Evolutionary conservation across 441 rosid species (phyloP), one percentile per base, ranked within the genome.

Genomic region (Corymbia citriodora): DNA sequence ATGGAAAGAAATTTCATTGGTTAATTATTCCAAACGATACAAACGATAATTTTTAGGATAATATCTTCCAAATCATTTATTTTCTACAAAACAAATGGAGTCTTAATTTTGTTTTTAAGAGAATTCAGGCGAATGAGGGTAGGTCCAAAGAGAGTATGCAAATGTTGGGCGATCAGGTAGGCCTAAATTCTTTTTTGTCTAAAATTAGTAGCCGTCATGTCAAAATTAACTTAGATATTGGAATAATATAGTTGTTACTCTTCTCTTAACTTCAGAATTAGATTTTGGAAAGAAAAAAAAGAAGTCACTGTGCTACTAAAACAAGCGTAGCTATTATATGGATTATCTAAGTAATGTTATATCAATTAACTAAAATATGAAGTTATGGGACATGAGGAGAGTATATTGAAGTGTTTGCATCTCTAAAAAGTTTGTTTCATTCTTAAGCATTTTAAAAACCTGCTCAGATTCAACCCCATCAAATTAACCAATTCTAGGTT

Each of bases 161-260:
- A 12, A 59, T 0, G n/a, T 25, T 25, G n/a, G 1, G 65, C 0
- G 15, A 25, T 59, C 3, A 2, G n/a, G n/a, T 2, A 59, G 6
- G 65, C 65, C 65, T 59, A 59, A 59, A 23, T 59, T 59, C 14
- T 2, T 25, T 5, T 25, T 25, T 25, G 25, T 59, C n/a, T 25
- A 59, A 59, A 2, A 25, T 25, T 59, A 25, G 65, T 10, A 59
- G n/a, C 25, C 65, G 13, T 25, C 10, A 59, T 59, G 65, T 59
- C 65, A 59, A 59, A 59, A 59, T 59, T 25, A 59, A 6, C 65
- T 25, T 59, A 59, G 65, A 59, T 6, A 25, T 59, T 59, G 1
- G 3, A 25, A 59, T 59, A 59, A 59, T 25, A 59, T 59, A 59
- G 6, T 59, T 10, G 65, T 10, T 23, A 25, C 1, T 25, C 65